A percentile compares a stretch with the other conserved stretches of the same genome.
Conservation (phyloP, 495 filamentous ascomycete genomes). For the Xylaria sp. region DNA sequence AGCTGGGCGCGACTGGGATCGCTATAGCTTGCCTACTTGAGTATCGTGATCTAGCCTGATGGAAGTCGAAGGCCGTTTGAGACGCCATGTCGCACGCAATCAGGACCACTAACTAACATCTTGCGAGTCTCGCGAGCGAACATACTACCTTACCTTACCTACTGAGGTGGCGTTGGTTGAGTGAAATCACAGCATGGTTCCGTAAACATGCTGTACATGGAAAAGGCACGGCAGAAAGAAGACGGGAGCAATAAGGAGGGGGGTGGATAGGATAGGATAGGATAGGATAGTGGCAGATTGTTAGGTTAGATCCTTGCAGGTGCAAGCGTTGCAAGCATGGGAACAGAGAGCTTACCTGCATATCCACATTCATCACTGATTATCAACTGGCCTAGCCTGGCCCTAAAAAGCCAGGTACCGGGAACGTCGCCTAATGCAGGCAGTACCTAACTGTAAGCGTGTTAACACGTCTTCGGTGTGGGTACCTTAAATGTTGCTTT, state of each 20-base stretch:
- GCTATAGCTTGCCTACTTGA: conserved; percentile 1
- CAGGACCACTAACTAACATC: background rate
- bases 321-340: background rate
- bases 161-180: background rate
- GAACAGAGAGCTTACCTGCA: background rate
- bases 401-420: conserved; percentile 6
- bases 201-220: background rate
- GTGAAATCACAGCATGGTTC: background rate
- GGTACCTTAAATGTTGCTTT: no score
- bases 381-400: background rate
- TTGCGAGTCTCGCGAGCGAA: no score
- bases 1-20: conserved; percentile 15
- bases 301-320: conserved; percentile 1
- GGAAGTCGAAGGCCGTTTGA: background rate
- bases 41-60: background rate
- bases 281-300: background rate
- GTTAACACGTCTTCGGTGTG: no score
- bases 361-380: conserved; percentile 17
- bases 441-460: background rate
- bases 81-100: background rate
- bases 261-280: background rate
- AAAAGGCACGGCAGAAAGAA: background rate
- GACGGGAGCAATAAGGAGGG: background rate
- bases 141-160: no score
- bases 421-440: background rate